phyloP scores from a whole-genome alignment of 2,329 filamentous ascomycete genomes.

The Apiospora pterosperma region DNA sequence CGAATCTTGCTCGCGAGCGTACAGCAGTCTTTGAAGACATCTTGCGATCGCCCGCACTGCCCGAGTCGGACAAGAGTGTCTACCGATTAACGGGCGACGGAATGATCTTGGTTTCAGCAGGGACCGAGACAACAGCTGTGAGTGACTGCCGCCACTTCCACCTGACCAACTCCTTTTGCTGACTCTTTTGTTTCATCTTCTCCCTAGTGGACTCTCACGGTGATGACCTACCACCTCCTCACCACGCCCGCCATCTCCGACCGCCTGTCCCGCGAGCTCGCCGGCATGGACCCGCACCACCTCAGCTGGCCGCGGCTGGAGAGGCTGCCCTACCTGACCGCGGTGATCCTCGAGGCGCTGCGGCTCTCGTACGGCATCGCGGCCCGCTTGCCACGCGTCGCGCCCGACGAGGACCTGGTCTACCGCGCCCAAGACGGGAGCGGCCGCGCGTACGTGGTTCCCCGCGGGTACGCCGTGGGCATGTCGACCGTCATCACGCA shows the following conservation, averaged over 20 bases:
- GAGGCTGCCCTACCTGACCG: constrained; percentile 32
- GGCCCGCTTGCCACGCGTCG: constrained; percentile 21
- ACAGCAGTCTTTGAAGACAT: constrained; percentile 33
- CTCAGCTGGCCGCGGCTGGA: constrained; percentile 31
- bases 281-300: constrained; percentile 18
- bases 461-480: constrained; percentile 32
- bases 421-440: constrained; percentile 16
- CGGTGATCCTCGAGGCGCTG: constrained; percentile 33
- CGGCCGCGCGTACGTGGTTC: constrained; percentile 27
- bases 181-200: too few relatives aligned
- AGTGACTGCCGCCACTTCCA: constrained; percentile 25
- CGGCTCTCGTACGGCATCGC: constrained; percentile 30
- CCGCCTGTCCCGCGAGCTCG: constrained; percentile 26
- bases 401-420: constrained; percentile 28
- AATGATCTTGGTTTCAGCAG: constrained; percentile 34
- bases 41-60: constrained; percentile 27
- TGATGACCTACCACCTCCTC: constrained; percentile 33
- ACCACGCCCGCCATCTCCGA: constrained; percentile 26
- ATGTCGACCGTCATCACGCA: constrained; percentile 36
- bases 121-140: constrained; percentile 35
- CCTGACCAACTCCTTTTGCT: constrained; percentile 18
- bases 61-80: constrained; percentile 30
- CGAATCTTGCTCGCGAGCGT: constrained; percentile 11
- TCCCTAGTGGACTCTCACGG: constrained; percentile 22
- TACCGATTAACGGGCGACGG: constrained; percentile 34